phyloP scores from a whole-genome alignment of 2,329 filamentous ascomycete genomes.

The Neonectria ditissima region DNA sequence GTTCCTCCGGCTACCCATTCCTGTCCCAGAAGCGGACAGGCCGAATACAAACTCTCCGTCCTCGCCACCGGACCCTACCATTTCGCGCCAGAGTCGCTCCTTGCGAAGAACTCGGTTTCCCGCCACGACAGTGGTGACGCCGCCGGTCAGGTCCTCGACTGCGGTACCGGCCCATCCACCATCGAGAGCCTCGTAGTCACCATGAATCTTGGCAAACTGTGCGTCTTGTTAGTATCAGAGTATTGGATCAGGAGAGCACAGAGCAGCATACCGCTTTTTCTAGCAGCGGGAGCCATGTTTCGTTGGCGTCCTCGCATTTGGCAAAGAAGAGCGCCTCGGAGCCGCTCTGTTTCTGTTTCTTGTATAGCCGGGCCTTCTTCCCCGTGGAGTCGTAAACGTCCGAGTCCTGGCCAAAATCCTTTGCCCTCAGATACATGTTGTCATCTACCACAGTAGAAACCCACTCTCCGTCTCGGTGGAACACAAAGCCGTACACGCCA shows the following conservation, averaged over 20 bases:
- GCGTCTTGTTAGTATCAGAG: conserved; percentile 15
- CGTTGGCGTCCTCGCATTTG: conserved; percentile 74
- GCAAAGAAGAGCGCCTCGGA: conserved; percentile 78
- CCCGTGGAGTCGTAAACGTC: conserved; percentile 55
- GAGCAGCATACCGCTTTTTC: conserved; percentile 69
- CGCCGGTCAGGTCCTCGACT: conserved; percentile 64
- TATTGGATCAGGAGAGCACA: background rate
- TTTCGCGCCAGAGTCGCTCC: conserved; percentile 76
- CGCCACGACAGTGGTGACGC: conserved; percentile 67
- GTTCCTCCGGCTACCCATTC: conserved; percentile 46
- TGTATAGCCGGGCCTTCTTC: conserved; percentile 70
- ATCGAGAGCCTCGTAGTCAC: conserved; percentile 75
- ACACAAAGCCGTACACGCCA: conserved; percentile 80
- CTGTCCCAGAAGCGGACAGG: conserved; percentile 49
- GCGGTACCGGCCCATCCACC: conserved; percentile 72
- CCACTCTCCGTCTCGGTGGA: conserved; percentile 79
- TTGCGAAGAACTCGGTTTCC: conserved; percentile 72
- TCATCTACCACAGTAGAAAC: conserved; percentile 78
- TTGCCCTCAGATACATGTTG: conserved; percentile 58
- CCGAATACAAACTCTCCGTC: conserved; percentile 76
- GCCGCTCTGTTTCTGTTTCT: conserved; percentile 73
- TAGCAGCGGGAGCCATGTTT: conserved; percentile 79
- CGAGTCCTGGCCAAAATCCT: conserved; percentile 55
- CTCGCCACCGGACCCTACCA: conserved; percentile 73
- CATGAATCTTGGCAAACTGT: conserved; percentile 78